Percentiles rank a stretch among this genome's conserved stretches.
Conservation (phyloP, 2,329 filamentous ascomycete genomes). For the Fusarium albosuccineum region DNA sequence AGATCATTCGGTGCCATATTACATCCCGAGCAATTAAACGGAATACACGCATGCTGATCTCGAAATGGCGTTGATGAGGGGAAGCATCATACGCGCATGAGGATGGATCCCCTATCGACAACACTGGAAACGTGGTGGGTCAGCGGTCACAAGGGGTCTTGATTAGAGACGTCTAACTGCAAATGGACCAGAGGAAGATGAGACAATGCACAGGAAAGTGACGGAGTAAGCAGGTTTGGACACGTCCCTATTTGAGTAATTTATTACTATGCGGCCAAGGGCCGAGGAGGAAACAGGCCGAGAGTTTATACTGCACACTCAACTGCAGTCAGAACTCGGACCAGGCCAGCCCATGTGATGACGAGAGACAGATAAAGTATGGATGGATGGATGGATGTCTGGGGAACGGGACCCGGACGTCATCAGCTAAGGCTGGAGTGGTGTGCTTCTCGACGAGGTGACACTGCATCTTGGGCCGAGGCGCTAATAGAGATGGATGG, state of each 20-base stretch:
- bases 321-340: not conserved
- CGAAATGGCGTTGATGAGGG: slow-evolving; percentile 12
- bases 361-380: not conserved
- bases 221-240: not conserved
- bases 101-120: not conserved
- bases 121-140: slow-evolving; percentile 16
- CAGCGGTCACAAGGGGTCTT: slow-evolving; percentile 23
- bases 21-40: not conserved
- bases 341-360: not conserved
- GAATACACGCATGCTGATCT: slow-evolving; percentile 6
- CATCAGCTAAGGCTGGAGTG: slow-evolving; percentile 25
- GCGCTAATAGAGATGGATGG: slow-evolving; percentile 7
- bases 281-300: too few species aligned
- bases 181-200: not conserved
- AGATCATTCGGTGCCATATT: too few species aligned
- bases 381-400: not conserved
- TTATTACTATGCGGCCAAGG: too few species aligned
- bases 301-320: not conserved
- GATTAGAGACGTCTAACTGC: not conserved
- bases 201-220: not conserved
- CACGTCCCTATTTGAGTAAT: too few species aligned
- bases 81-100: slow-evolving; percentile 26
- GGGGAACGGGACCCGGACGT: slow-evolving; percentile 18
- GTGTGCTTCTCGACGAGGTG: slow-evolving; percentile 4
- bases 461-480: slow-evolving; percentile 25